Percentiles rank a stretch among this genome's conserved stretches.
These are phyloP conservation scores for Ceratocystis albifundus DNA, from an alignment of 2,329 filamentous ascomycete genomes.

Conservation along the genomic window DNA sequence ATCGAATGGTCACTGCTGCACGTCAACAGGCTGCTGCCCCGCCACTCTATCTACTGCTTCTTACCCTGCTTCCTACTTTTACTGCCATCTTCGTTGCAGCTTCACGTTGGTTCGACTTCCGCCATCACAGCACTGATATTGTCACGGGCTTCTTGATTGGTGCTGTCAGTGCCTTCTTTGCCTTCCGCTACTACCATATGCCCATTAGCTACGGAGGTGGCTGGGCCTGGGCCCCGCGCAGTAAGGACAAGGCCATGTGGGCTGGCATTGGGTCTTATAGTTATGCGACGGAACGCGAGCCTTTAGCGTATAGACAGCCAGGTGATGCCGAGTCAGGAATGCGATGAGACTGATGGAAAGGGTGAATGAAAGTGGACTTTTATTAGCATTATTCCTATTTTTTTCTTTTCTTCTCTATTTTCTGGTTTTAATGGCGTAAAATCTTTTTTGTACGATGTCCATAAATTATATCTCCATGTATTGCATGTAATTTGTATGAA, in stretches of 20 bases:
- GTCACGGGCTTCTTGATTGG: conserved; percentile 76
- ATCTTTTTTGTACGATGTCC: background rate
- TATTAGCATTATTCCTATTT: background rate
- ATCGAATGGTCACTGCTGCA: conserved; percentile 38
- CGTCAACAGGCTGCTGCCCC: conserved; percentile 70
- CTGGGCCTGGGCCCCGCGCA: conserved; percentile 80
- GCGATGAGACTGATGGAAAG: background rate
- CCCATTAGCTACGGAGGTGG: conserved; percentile 54
- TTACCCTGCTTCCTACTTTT: conserved; percentile 60
- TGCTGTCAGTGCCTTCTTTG: conserved; percentile 55
- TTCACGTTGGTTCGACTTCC: conserved; percentile 77
- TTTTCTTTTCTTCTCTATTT: background rate
- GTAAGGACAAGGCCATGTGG: conserved; percentile 62
- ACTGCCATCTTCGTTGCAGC: conserved; percentile 70
- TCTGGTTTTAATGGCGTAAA: background rate
- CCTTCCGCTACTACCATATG: conserved; percentile 70
- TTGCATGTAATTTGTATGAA: too few species aligned
- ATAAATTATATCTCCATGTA: background rate
- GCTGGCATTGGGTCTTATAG: conserved; percentile 55
- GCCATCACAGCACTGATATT: conserved; percentile 88
- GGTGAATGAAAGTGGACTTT: background rate
- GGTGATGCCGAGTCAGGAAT: conserved; percentile 17
- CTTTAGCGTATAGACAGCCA: conserved; percentile 13
- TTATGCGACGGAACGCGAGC: conserved; percentile 38
- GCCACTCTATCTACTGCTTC: conserved; percentile 62